Conservation (phyloP, 768 basidiomycete genomes). For the Mycena olivaceomarginata region DNA sequence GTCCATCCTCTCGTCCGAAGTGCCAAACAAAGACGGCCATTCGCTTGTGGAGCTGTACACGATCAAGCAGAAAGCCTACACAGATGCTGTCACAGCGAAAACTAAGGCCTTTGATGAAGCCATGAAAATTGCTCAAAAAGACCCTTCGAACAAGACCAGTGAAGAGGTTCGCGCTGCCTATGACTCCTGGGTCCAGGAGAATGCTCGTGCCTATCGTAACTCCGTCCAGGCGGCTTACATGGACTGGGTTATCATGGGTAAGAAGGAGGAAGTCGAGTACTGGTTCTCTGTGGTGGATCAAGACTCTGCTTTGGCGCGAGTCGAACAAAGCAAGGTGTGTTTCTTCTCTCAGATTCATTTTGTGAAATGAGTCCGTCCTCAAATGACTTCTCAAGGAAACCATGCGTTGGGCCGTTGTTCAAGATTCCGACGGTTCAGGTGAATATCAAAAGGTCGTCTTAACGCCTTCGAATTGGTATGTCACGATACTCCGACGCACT, state of each 20-base stretch:
- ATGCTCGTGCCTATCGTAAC: constrained; percentile 24
- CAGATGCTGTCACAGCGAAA: constrained; percentile 23
- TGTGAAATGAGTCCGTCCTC: constrained; percentile 14
- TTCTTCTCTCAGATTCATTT: constrained; percentile 14
- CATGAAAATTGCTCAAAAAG: constrained; percentile 23
- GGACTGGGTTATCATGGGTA: constrained; percentile 21
- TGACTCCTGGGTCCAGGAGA: constrained; percentile 21
- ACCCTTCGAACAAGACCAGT: constrained; percentile 27
- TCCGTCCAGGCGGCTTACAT: constrained; percentile 14
- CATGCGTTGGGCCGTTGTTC: constrained; percentile 22
- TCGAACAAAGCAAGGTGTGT: constrained; percentile 23
- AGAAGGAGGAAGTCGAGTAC: constrained; percentile 23
- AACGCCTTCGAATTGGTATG: constrained; percentile 19
- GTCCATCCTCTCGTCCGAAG: constrained; percentile 19
- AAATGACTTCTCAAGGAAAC: constrained; percentile 26
- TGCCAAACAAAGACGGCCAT: constrained; percentile 19
- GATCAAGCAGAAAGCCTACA: constrained; percentile 24
- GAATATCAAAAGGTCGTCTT: constrained; percentile 21
- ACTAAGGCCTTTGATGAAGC: constrained; percentile 20
- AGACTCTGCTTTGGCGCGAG: constrained; percentile 26
- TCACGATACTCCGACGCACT: constrained; percentile 15
- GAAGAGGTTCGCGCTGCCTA: constrained; percentile 21
- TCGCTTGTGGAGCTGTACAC: constrained; percentile 21
- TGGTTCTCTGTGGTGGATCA: constrained; percentile 26
- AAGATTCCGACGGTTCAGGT: constrained; percentile 17